phyloP scores from a whole-genome alignment of 2,329 filamentous ascomycete genomes.

The Huntiella savannae region DNA sequence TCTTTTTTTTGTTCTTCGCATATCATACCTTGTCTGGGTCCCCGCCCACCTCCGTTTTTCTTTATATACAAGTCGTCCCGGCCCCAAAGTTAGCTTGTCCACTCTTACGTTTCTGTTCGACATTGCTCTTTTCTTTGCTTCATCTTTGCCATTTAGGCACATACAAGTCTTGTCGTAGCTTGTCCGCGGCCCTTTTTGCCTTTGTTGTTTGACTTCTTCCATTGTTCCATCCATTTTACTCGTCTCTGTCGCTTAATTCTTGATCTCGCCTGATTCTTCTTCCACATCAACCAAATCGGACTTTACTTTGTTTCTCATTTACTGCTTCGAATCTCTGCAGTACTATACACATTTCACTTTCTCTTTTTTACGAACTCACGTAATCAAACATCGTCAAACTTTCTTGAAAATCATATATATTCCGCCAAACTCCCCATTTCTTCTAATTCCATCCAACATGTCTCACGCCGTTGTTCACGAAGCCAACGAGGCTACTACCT shows the following conservation, averaged over 20 bases:
- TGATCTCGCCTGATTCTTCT: not conserved
- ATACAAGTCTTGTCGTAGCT: not conserved
- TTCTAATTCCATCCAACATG: conserved; percentile 1
- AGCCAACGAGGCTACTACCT: conserved; percentile 60
- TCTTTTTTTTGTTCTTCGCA: not conserved
- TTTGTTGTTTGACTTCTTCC: not conserved
- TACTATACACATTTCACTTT: not conserved
- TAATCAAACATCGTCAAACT: not conserved
- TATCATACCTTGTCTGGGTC: too few species aligned
- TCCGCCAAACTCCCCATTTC: not conserved
- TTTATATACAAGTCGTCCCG: conserved; percentile 5
- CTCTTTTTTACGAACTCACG: not conserved
- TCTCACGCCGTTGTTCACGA: conserved; percentile 41
- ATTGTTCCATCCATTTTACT: conserved; percentile 3
- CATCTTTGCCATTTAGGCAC: conserved; percentile 7
- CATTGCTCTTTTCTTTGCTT: not conserved
- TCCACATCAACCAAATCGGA: not conserved
- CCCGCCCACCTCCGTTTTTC: conserved; percentile 7
- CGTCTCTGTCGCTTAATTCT: not conserved
- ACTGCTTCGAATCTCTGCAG: too few species aligned
- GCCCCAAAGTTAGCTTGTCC: conserved; percentile 2
- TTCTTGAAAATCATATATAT: not conserved
- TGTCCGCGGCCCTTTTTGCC: conserved; percentile 3
- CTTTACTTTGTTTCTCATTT: not conserved
- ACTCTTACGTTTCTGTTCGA: conserved; percentile 3